Conservation (phyloP, 2,329 filamentous ascomycete species). For the Dactylellina parvicollis region DNA sequence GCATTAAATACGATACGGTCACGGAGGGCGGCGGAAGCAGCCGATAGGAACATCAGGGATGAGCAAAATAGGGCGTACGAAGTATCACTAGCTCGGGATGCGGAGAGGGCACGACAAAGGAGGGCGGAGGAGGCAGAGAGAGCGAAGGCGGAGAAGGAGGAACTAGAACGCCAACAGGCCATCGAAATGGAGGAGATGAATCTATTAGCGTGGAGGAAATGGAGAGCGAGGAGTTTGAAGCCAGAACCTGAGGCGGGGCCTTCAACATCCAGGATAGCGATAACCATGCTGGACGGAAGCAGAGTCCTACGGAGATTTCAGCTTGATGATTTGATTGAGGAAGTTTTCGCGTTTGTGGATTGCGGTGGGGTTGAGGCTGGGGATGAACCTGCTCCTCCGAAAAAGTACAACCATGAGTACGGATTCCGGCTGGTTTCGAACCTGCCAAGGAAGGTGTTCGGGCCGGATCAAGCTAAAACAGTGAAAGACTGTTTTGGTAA, state of each 20-base stretch:
- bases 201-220: constrained; percentile 72
- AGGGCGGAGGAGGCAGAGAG: constrained; percentile 74
- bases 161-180: constrained; percentile 64
- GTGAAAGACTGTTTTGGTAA: constrained; percentile 79
- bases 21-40: constrained; percentile 80
- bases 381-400: constrained; percentile 64
- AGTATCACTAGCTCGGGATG: constrained; percentile 84
- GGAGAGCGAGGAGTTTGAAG: constrained; percentile 75
- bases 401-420: constrained; percentile 81
- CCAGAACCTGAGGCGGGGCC: constrained; percentile 73
- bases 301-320: constrained; percentile 81
- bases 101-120: constrained; percentile 80
- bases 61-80: constrained; percentile 96
- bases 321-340: constrained; percentile 77
- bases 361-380: constrained; percentile 76
- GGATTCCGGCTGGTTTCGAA: constrained; percentile 85
- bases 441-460: constrained; percentile 84
- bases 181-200: constrained; percentile 66
- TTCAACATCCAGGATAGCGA: constrained; percentile 68
- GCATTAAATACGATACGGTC: constrained; percentile 79
- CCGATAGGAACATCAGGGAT: constrained; percentile 80
- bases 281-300: constrained; percentile 73
- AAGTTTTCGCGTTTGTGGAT: constrained; percentile 95
- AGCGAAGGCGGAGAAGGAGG: constrained; percentile 70
- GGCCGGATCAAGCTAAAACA: constrained; percentile 72